phyloP scores from a whole-genome alignment of 305 asterid genomes.

The Rubia occidens region DNA sequence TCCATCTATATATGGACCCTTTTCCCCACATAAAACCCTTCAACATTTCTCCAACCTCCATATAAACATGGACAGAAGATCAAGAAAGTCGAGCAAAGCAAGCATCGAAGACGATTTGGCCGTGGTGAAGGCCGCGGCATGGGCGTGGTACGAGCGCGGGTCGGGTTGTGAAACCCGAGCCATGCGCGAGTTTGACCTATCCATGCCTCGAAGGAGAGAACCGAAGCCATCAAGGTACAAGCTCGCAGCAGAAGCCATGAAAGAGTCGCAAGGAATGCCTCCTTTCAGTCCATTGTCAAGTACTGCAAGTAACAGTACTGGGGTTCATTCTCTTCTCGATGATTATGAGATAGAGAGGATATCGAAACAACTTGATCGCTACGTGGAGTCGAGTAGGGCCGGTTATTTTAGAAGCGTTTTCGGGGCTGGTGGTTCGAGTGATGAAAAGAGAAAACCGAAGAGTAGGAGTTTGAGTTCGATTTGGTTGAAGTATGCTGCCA shows the following conservation, averaged over 20 bases:
- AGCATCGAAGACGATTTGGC: slow-evolving; percentile 28
- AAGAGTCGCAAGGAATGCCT: slow-evolving; percentile 2
- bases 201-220: slow-evolving; percentile 17
- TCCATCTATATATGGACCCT: neutral
- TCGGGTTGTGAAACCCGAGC: slow-evolving; percentile 31
- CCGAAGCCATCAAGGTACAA: slow-evolving; percentile 51
- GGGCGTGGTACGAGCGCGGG: slow-evolving; percentile 52
- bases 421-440: neutral
- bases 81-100: neutral
- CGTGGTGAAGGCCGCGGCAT: slow-evolving; percentile 46
- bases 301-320: neutral
- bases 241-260: slow-evolving; percentile 33
- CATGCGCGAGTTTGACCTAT: slow-evolving; percentile 26
- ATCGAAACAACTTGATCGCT: slow-evolving; percentile 39
- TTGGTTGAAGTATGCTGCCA: slow-evolving; percentile 17
- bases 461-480: neutral
- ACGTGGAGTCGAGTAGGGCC: slow-evolving; percentile 30
- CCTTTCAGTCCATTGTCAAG: slow-evolving; percentile 3
- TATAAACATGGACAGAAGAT: slow-evolving; percentile 19
- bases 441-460: neutral
- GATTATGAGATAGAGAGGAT: slow-evolving; percentile 57
- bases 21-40: slow-evolving; percentile 7
- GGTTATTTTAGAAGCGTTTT: neutral
- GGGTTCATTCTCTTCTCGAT: slow-evolving; percentile 40
- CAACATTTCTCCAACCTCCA: neutral